Conservation (phyloP, 495 filamentous ascomycete genomes). For the Elaphomyces granulatus region DNA sequence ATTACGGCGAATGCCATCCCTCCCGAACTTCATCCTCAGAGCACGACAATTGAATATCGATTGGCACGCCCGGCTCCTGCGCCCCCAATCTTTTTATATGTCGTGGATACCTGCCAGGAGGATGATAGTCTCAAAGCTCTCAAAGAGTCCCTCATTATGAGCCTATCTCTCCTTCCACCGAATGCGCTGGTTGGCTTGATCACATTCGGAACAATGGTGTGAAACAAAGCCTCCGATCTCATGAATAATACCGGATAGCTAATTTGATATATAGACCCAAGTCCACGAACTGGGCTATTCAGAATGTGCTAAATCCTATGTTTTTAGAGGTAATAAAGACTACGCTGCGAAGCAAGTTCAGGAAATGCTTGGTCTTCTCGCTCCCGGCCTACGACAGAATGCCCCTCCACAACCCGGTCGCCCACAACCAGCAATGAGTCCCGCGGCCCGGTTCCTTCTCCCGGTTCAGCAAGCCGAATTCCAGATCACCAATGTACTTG, state of each 20-base stretch:
- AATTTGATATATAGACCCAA: conserved; percentile 51
- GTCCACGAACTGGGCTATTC: conserved; percentile 97
- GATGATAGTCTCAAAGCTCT: conserved; percentile 91
- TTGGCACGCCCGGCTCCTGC: conserved; percentile 84
- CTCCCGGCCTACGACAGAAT: conserved; percentile 56
- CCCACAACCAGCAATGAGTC: conserved; percentile 54
- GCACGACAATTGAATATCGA: conserved; percentile 96
- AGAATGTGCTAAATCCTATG: conserved; percentile 98
- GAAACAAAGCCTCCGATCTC: conserved; percentile 2
- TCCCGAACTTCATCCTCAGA: conserved; percentile 81
- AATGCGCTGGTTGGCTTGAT: conserved; percentile 91
- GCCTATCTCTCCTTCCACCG: conserved; percentile 82
- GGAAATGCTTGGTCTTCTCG: conserved; percentile 84
- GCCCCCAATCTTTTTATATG: conserved; percentile 92
- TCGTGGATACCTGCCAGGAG: conserved; percentile 98
- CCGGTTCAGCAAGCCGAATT: conserved; percentile 96
- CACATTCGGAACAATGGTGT: conserved; percentile 93
- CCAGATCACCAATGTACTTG: conserved; percentile 92
- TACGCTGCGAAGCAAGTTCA: conserved; percentile 94
- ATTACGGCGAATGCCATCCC: conserved; percentile 92
- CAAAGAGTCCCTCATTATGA: conserved; percentile 95
- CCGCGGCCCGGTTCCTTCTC: conserved; percentile 80
- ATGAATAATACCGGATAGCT: conserved; percentile 10
- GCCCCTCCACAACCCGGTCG: conserved; percentile 70
- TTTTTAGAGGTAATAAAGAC: conserved; percentile 96